Evolutionary conservation across 495 filamentous ascomycete genomes (phyloP), one percentile per base, ranked within the genome.

Genomic region (Chlorociboria aeruginascens): DNA sequence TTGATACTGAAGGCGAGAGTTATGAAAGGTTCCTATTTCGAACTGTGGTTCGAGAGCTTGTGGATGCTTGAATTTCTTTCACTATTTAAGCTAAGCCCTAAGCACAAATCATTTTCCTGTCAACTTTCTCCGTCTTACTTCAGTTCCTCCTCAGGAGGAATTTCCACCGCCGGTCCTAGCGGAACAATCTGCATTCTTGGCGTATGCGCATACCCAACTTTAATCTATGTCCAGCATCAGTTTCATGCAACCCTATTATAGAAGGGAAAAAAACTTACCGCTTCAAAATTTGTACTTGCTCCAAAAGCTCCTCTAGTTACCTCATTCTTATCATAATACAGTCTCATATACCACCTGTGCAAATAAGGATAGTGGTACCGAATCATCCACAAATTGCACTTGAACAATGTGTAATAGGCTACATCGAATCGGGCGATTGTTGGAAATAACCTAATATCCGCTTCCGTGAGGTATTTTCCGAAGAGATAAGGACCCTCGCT

Each of bases 361-460:
- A 87, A 61, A 1, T 57, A 62, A 25, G 84, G 84, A 60, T 86
- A 89, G 40, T 81, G 86, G 30, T 77, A 77, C 3, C 88, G 66
- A 46, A 94, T 92, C 65, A 85, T 86, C n/a, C 79, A 71, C 33
- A 94, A 61, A 63, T 94, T 94, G 61, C 82, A 87, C 68, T 92
- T 93, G 71, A 95, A 95, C 61, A 90, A 83, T 70, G 89, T 84
- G 8, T 89, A 84, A 57, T 95, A 95, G 32, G 88, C 85, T 7
- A 77, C 71, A 57, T 95, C 88, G 66, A 95, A 95, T 37, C 87
- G 77, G 45, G 88, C 65, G 37, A 93, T 79, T 7, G 88, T 93
- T 2, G 85, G 82, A 68, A 76, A 52, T 20, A 88, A 70, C 14
- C 86, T 68, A 48, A 95, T 73, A 65, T 95, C 88, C 0, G 79